Conservation (phyloP, 768 basidiomycete genomes). For the Psilocybe subaeruginosa region DNA sequence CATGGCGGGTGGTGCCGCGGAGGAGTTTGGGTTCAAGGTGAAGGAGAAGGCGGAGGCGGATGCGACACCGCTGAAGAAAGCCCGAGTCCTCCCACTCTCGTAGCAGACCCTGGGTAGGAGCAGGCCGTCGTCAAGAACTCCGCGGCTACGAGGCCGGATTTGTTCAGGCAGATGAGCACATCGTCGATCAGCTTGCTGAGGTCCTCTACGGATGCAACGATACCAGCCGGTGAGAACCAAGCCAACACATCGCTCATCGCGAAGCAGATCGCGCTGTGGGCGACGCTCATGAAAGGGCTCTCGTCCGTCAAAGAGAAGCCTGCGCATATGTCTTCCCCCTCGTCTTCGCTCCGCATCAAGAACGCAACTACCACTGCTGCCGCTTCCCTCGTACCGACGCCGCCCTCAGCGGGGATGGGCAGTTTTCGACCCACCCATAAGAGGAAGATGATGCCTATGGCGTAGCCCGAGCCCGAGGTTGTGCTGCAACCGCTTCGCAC, state of each 20-base stretch:
- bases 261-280: conserved; percentile 69
- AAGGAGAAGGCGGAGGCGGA: conserved; percentile 19
- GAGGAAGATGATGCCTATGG: conserved; percentile 59
- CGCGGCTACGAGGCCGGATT: neutral
- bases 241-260: conserved; percentile 35
- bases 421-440: conserved; percentile 47
- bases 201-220: conserved; percentile 2
- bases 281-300: conserved; percentile 37
- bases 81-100: conserved; percentile 59
- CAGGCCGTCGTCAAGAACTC: conserved; percentile 37
- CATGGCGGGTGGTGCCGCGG: too few species aligned
- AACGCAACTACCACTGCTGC: conserved; percentile 2
- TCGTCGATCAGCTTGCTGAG: conserved; percentile 39
- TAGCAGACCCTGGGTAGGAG: conserved; percentile 59
- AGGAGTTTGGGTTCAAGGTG: neutral
- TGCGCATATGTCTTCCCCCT: neutral
- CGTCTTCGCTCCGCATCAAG: neutral
- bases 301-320: conserved; percentile 29
- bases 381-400: neutral
- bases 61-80: conserved; percentile 48
- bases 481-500: conserved; percentile 64
- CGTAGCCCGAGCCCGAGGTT: conserved; percentile 57
- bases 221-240: neutral
- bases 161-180: conserved; percentile 32
- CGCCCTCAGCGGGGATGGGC: conserved; percentile 1